Evolutionary conservation across 352 stramenopile species (phyloP).

Genomic region (Phytophthora capsici): DNA sequence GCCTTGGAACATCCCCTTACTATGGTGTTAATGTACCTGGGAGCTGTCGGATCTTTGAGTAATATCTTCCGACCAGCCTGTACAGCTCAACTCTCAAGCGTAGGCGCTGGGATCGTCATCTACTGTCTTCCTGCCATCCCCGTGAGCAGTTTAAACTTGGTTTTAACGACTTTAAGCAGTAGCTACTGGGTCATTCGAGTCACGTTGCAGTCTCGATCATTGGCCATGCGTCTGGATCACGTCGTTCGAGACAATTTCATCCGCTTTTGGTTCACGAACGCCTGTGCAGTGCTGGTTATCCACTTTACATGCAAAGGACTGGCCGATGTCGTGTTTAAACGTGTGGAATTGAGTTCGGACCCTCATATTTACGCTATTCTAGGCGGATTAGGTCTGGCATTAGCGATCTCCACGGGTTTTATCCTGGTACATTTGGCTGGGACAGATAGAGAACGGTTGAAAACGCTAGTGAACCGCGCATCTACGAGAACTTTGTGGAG

Average conservation of each 20-base stretch:
- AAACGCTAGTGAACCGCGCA: not conserved
- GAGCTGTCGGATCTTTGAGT: conserved; percentile 42
- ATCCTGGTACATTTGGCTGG: conserved; percentile 24
- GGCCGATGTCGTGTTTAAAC: conserved; percentile 28
- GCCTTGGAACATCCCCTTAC: conserved; percentile 38
- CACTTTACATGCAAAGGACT: conserved; percentile 40
- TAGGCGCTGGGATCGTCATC: conserved; percentile 37
- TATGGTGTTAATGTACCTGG: conserved; percentile 50
- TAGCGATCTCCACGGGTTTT: conserved; percentile 35
- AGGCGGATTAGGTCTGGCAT: conserved; percentile 28
- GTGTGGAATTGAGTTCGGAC: conserved; percentile 35
- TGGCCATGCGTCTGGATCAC: conserved; percentile 32
- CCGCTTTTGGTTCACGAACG: conserved; percentile 33
- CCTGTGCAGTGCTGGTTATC: conserved; percentile 29
- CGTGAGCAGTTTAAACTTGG: conserved; percentile 34
- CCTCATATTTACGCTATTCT: conserved; percentile 47
- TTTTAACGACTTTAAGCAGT: conserved; percentile 44
- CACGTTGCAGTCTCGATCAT: conserved; percentile 38
- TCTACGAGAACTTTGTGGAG: conserved; percentile 6
- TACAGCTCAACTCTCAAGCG: conserved; percentile 25
- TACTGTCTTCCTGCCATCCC: conserved; percentile 39
- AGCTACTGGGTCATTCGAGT: conserved; percentile 48
- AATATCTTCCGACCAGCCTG: conserved; percentile 51
- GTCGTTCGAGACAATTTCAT: conserved; percentile 31
- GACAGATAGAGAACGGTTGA: conserved; percentile 7